Conservation (phyloP, 768 basidiomycete species). For the Piloderma croceum region DNA sequence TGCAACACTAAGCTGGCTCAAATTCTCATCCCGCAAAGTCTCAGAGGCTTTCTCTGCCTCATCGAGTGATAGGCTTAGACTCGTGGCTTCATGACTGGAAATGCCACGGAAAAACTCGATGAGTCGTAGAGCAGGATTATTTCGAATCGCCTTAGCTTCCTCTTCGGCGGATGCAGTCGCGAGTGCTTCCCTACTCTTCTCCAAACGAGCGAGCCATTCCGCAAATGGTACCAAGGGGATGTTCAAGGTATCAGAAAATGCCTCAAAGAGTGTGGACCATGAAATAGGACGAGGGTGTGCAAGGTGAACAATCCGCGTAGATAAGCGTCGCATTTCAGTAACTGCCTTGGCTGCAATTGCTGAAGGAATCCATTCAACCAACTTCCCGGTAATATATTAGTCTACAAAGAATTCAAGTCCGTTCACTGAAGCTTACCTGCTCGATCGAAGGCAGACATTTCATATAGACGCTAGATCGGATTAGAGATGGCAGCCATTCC, state of each 20-base stretch:
- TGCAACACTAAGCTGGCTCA: not conserved
- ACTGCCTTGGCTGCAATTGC: conserved; percentile 12
- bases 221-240: conserved; percentile 27
- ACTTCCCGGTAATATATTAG: no score
- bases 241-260: conserved; percentile 17
- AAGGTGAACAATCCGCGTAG: conserved; percentile 2
- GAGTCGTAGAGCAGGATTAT: conserved; percentile 25
- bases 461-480: conserved; percentile 16
- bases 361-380: conserved; percentile 14
- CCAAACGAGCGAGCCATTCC: conserved; percentile 25
- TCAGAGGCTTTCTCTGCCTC: not conserved
- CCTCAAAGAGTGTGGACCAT: conserved; percentile 10
- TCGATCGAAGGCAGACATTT: conserved; percentile 15
- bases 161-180: conserved; percentile 1
- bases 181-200: conserved; percentile 10
- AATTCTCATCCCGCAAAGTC: not conserved
- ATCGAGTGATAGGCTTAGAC: not conserved
- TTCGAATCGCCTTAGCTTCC: not conserved
- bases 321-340: conserved; percentile 7
- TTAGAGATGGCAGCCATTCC: conserved; percentile 33
- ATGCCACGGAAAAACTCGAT: conserved; percentile 22
- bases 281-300: conserved; percentile 10
- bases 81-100: not conserved
- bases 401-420: no score
- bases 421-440: conserved; percentile 22